phyloP scores from a whole-genome alignment of 2,329 filamentous ascomycete species.

The Pseudocercospora vitis region DNA sequence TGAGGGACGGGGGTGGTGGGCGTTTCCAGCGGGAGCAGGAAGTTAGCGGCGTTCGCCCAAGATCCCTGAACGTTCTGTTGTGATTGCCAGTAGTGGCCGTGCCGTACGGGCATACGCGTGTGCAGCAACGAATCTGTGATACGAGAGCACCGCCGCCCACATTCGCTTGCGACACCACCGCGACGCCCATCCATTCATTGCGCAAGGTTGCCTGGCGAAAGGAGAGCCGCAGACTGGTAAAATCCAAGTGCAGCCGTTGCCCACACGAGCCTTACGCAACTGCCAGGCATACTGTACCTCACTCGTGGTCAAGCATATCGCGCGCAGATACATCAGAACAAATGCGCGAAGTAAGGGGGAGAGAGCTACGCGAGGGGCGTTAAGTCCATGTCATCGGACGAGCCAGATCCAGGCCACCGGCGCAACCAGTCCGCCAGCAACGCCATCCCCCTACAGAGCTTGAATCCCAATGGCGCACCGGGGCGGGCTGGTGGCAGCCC shows the following conservation, averaged over 20 bases:
- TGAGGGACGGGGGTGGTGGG: too few species aligned
- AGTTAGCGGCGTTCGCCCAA: neutral
- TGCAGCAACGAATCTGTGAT: neutral
- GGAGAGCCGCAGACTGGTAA: neutral
- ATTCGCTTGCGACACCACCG: neutral
- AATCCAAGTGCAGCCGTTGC: neutral
- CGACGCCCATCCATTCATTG: neutral
- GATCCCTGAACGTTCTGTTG: neutral
- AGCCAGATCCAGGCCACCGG: constrained; percentile 48
- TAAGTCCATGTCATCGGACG: constrained; percentile 50
- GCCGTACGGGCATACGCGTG: neutral
- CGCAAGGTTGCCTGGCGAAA: neutral
- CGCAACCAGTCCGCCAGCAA: constrained; percentile 49
- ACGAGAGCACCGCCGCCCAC: neutral
- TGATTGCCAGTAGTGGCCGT: too few species aligned
- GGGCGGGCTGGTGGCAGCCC: constrained; percentile 34
- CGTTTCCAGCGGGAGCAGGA: too few species aligned
- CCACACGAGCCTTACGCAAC: too few species aligned
- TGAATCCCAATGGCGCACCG: constrained; percentile 34
- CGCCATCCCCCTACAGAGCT: constrained; percentile 70
- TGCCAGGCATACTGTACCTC: neutral
- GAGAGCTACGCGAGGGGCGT: constrained; percentile 13
- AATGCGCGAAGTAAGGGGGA: neutral
- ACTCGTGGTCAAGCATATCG: neutral
- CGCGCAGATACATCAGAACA: neutral